A percentile compares a stretch with the other conserved stretches of the same genome.
Evolutionary conservation across 768 basidiomycete species (phyloP).

Genomic region (Amanita thiersii): DNA sequence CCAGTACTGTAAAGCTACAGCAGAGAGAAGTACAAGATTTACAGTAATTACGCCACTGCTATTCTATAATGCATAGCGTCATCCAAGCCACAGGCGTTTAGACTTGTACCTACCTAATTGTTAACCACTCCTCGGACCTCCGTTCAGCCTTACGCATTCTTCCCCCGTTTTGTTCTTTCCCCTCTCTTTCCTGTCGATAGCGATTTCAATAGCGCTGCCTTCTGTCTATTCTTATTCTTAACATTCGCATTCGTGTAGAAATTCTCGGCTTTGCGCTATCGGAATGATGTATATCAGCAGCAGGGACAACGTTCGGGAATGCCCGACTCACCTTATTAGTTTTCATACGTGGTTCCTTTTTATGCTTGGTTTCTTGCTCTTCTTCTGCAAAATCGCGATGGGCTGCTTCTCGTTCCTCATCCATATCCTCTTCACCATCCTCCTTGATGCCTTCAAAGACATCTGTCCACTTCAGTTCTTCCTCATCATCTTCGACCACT

Average conservation of each 20-base stretch:
- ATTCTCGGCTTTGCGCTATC: conserved; percentile 79
- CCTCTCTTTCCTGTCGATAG: conserved; percentile 43
- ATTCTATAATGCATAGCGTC: too few relatives aligned
- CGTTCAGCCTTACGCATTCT: conserved; percentile 11
- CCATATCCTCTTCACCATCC: conserved; percentile 18
- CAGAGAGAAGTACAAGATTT: too few relatives aligned
- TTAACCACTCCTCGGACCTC: conserved; percentile 1
- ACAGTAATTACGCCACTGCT: too few relatives aligned
- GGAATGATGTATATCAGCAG: conserved; percentile 1
- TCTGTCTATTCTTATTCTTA: conserved; percentile 77
- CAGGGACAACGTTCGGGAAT: neutral
- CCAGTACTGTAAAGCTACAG: too few relatives aligned
- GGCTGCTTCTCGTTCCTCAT: conserved; percentile 14
- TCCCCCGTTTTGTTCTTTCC: conserved; percentile 29
- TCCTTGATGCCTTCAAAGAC: conserved; percentile 60
- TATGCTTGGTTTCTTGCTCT: conserved; percentile 22
- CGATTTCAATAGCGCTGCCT: conserved; percentile 51
- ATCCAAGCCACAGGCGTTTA: too few relatives aligned
- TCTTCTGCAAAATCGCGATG: conserved; percentile 25
- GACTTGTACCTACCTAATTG: too few relatives aligned
- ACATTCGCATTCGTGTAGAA: conserved; percentile 83
- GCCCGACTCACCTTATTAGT: conserved; percentile 70
- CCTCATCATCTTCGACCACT: conserved; percentile 35
- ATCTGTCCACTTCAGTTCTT: conserved; percentile 77
- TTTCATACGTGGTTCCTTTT: conserved; percentile 77